phyloP scores from a whole-genome alignment of 352 stramenopile genomes.

The Aphanomyces cochlioides region DNA sequence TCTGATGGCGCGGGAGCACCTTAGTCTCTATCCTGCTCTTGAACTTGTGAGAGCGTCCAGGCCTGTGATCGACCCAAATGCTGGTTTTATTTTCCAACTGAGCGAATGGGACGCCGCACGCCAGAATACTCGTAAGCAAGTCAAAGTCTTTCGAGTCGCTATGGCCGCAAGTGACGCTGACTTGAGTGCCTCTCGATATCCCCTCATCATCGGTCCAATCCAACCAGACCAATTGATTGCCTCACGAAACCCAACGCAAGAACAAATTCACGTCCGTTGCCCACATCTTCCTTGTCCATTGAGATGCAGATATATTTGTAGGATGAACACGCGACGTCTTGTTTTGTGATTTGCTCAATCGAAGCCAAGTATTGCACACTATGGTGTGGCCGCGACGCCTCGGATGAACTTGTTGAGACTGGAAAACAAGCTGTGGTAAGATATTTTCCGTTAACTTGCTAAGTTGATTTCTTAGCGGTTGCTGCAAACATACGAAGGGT shows the following conservation, averaged over 20 bases:
- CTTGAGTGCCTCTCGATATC: slow-evolving; percentile 29
- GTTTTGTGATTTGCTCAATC: slow-evolving; percentile 63
- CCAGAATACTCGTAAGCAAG: slow-evolving; percentile 42
- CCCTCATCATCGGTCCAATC: slow-evolving; percentile 20
- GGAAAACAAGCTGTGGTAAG: slow-evolving; percentile 49
- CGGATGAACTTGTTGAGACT: slow-evolving; percentile 49
- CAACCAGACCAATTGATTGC: slow-evolving; percentile 19
- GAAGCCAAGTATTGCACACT: slow-evolving; percentile 69
- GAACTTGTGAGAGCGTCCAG: slow-evolving; percentile 72
- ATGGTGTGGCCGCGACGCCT: slow-evolving; percentile 67
- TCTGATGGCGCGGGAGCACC: slow-evolving; percentile 84
- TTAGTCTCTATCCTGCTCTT: slow-evolving; percentile 74
- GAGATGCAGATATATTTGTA: slow-evolving; percentile 17
- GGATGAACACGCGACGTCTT: slow-evolving; percentile 50
- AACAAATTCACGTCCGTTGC: slow-evolving; percentile 40
- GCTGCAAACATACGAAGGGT: slow-evolving; percentile 69
- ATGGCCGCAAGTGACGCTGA: slow-evolving; percentile 43
- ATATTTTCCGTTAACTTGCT: not conserved
- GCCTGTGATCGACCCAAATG: slow-evolving; percentile 79
- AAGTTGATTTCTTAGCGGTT: slow-evolving; percentile 34
- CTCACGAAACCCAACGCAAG: slow-evolving; percentile 21
- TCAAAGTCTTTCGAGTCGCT: slow-evolving; percentile 72
- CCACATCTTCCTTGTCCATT: not conserved
- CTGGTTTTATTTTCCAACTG: slow-evolving; percentile 85
- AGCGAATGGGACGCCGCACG: slow-evolving; percentile 83